Evolutionary conservation across 192 early-diverging fungal genomes (phyloP), one percentile per base, ranked within the genome.

Genomic region (Umbelopsis ramanniana): DNA sequence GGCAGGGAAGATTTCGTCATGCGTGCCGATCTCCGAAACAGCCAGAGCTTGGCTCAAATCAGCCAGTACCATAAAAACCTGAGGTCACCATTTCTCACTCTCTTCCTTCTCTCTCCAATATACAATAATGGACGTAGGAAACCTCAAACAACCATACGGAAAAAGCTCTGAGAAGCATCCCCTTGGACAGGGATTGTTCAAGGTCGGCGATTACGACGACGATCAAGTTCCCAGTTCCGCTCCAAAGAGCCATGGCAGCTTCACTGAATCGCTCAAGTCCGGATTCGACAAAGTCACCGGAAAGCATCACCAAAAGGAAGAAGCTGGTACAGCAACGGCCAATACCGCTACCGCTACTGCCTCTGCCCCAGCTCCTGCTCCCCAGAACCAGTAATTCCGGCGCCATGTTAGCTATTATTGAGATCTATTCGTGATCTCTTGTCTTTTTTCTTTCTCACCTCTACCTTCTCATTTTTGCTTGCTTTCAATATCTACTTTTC

Each of bases 181-280:
- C 37, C 43, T 57, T 22, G 46, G 55, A 7, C 10, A 11, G 5
- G 57, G 57, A 46, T 8, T 48, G 8, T 72, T 72, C 57, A 72
- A 72, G 46, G 57, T 72, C 45, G 71, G 71, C 4, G 71, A 72
- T 55, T 72, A 72, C 26, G 71, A 72, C 19, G 57, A 63, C 10
- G 57, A 63, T 12, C 29, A 29, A 6, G 33, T 17, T 6, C 17
- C 57, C 15, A 24, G 8, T 19, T 8, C 12, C 17, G 57, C 57
- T 38, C 57, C 57, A 15, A 35, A 63, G 33, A 37, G 17, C 17
- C 57, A 63, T 9, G 57, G 57, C 35, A 63, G 57, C 14, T 63
- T 63, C 17, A 63, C 35, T 63, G 57, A 63, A 35, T 4, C 15
- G n/a, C 12, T 35, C 10, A 63, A 63, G 15, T 63, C 57, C 14